Evolutionary conservation across 176 grass and related monocot species (phyloP), one percentile per base, ranked within the genome.

Genomic region (Alopecurus myosuroides): DNA sequence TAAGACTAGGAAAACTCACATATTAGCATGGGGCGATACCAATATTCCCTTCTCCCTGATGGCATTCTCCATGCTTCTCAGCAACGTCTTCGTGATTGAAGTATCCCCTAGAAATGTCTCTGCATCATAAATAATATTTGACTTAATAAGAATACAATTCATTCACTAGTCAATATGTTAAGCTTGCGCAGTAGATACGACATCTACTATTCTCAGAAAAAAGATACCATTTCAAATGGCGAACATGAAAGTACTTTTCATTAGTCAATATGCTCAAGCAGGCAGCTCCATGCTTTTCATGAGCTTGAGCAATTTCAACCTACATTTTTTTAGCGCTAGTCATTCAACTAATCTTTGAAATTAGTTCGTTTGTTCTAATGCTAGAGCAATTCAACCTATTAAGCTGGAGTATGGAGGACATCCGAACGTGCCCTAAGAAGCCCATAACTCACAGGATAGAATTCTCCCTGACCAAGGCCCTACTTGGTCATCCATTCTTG

Each of bases 41-140:
- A 83, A 92, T 84, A 98, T 95, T 45, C 81, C 85, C 77, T 90
- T 94, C 77, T 88, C 92, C 25, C 82, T 86, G 79, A 98, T 88
- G 50, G 64, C 57, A 76, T 91, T 51, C 3, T n/a, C 87, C 84
- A 73, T 90, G 89, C 62, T 88, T 92, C 66, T 82, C 28, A 98
- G 79, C 62, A 98, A 90, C 60, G 79, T 92, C 68, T 86, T 91
- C 0, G 95, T 98, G 86, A 93, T 98, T 74, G 89, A 86, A 78
- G 94, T 98, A 45, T 95, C 91, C 23, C 95, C 95, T 72, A 92
- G 80, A 93, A 98, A 98, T 88, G 89, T 98, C 67, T 95, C 95
- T 98, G 87, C 82, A 92, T 57, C 22, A 48, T 44, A 80, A 41
- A 72, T 79, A 77, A 50, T 78, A 62, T 49, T 69, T 5, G 10